Conservation (phyloP, 106 monocot genomes). For the Cymbidium sinense region DNA sequence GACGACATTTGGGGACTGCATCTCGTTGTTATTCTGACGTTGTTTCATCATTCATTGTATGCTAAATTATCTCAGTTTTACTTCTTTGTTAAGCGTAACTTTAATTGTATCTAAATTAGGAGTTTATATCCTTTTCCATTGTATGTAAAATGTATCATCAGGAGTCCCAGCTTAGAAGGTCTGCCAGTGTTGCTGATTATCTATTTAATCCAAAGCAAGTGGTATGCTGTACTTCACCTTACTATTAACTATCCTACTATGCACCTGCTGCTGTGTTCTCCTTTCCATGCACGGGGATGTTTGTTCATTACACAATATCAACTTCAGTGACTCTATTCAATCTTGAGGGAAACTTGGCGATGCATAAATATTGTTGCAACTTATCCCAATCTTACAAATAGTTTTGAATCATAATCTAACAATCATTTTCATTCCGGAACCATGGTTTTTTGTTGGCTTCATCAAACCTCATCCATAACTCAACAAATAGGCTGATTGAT, state of each 20-base stretch:
- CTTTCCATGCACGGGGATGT: neutral
- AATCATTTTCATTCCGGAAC: no score
- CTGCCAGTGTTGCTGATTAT: constrained; percentile 71
- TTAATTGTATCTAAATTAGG: neutral
- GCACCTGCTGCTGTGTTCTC: neutral
- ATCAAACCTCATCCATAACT: no score
- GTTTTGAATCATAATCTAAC: neutral
- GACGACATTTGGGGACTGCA: neutral
- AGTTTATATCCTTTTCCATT: constrained; percentile 1
- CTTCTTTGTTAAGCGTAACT: constrained; percentile 5
- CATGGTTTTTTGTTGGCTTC: no score
- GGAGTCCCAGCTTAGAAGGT: constrained; percentile 53
- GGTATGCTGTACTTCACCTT: constrained; percentile 26
- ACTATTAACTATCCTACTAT: constrained; percentile 3
- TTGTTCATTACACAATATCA: neutral
- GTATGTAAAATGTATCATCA: constrained; percentile 13
- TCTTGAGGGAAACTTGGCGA: neutral
- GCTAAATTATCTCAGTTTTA: constrained; percentile 28
- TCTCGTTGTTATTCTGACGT: constrained; percentile 25
- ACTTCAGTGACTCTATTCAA: neutral
- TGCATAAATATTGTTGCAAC: neutral
- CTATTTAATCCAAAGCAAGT: constrained; percentile 32
- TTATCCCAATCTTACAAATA: neutral
- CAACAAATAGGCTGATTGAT: no score
- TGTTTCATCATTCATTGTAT: constrained; percentile 32